Percentiles rank a stretch among this genome's conserved stretches.
Conservation (phyloP, 257 asterid species). For the Vinca minor region DNA sequence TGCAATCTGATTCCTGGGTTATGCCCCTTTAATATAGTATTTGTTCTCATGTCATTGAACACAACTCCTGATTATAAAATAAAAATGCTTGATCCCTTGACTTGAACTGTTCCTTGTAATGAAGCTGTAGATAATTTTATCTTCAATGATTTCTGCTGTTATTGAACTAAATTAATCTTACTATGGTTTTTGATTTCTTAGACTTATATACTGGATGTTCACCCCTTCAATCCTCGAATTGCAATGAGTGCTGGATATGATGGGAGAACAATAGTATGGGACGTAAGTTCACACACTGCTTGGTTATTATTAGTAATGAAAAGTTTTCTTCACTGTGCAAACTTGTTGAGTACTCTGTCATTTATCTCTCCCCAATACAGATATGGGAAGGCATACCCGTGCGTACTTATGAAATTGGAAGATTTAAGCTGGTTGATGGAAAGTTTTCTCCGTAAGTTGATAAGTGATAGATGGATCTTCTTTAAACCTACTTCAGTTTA, state of each 20-base stretch:
- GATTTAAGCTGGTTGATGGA: constrained; percentile 87
- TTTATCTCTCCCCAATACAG: constrained; percentile 28
- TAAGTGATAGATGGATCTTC: constrained; percentile 9
- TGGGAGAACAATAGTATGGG: constrained; percentile 96
- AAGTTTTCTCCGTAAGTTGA: constrained; percentile 94
- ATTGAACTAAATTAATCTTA: background rate
- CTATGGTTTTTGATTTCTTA: constrained; percentile 18
- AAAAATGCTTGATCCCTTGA: background rate
- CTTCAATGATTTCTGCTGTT: background rate
- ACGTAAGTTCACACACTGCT: constrained; percentile 48
- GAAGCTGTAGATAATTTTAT: background rate
- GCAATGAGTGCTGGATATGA: constrained; percentile 99
- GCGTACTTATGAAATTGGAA: constrained; percentile 72
- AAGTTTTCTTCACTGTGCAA: constrained; percentile 13
- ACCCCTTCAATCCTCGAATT: constrained; percentile 92
- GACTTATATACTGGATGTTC: constrained; percentile 96
- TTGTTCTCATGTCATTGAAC: background rate
- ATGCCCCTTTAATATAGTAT: background rate
- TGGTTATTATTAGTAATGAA: constrained; percentile 10
- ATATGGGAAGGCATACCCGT: constrained; percentile 96
- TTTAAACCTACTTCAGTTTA: constrained; percentile 4
- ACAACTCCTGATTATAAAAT: background rate
- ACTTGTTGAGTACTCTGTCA: constrained; percentile 11
- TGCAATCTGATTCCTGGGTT: background rate
- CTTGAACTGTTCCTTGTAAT: background rate